Evolutionary conservation across 768 basidiomycete species (phyloP).

Genomic region (Mrakia hoshinonis): DNA sequence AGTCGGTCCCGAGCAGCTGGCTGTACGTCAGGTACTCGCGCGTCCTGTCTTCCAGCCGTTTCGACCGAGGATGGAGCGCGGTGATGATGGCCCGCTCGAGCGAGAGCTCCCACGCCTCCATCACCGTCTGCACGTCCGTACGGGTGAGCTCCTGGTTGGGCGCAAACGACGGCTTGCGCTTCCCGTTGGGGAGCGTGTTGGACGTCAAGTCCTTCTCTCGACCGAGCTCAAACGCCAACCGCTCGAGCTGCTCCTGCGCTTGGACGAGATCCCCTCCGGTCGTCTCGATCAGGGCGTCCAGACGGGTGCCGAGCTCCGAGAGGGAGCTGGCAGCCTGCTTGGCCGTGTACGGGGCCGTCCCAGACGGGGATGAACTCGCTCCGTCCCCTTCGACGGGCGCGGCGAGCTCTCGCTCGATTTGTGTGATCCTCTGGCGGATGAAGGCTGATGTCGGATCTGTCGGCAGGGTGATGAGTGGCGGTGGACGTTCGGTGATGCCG

Average conservation of each 20-base stretch:
- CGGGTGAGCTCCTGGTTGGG: neutral
- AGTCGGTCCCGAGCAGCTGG: neutral
- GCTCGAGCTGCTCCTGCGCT: neutral
- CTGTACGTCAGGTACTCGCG: neutral
- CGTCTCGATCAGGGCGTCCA: neutral
- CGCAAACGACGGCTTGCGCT: neutral
- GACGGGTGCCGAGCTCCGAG: neutral
- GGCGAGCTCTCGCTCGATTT: no score
- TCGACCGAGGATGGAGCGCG: neutral
- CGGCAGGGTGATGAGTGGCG: no score
- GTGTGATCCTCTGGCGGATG: no score
- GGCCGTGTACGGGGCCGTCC: no score
- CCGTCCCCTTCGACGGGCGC: no score
- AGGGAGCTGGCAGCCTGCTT: conserved; percentile 2
- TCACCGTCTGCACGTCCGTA: neutral
- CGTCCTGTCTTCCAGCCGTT: neutral
- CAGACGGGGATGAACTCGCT: no score
- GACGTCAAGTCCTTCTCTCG: neutral
- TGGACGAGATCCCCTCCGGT: neutral
- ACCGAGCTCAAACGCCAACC: neutral
- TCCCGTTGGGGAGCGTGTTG: neutral
- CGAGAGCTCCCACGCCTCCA: neutral
- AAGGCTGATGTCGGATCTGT: no score
- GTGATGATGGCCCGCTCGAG: neutral
- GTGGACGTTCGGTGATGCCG: no score